These are phyloP conservation scores for Lecanicillium sp. DNA, from an alignment of 2,329 filamentous ascomycete species.

Conservation along the genomic window DNA sequence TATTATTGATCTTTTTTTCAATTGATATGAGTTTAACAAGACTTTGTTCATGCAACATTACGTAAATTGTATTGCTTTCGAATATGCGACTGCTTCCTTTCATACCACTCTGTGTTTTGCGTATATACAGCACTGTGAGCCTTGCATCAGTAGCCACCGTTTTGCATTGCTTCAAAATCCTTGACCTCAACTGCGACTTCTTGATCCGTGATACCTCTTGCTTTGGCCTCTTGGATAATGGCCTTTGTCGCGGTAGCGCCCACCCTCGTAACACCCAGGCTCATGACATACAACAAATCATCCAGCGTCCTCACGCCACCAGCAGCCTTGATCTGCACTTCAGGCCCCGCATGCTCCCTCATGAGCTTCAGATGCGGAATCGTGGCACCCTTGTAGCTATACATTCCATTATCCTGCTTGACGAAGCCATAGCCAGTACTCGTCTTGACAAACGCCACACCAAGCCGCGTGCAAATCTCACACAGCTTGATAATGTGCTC, in stretches of 20 bases:
- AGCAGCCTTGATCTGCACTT: constrained; percentile 47
- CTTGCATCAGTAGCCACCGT: no score
- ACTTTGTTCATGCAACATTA: no score
- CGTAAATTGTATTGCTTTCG: no score
- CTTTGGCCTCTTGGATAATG: constrained; percentile 46
- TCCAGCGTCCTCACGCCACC: constrained; percentile 49
- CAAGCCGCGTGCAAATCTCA: constrained; percentile 40
- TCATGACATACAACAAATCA: constrained; percentile 45
- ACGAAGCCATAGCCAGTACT: constrained; percentile 54
- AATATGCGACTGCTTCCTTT: no score
- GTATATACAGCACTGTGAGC: no score
- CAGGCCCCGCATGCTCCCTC: constrained; percentile 32
- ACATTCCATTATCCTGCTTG: constrained; percentile 41
- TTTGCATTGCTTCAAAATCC: background rate
- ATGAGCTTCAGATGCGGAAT: constrained; percentile 44
- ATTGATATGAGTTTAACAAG: no score
- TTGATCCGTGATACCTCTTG: constrained; percentile 33
- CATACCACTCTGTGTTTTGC: no score
- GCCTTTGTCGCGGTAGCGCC: constrained; percentile 46
- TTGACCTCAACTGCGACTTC: constrained; percentile 12
- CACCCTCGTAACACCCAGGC: constrained; percentile 44
- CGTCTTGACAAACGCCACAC: constrained; percentile 52
- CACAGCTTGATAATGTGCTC: constrained; percentile 44
- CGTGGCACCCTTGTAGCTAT: constrained; percentile 46
- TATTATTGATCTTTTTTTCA: no score